Evolutionary conservation across 441 rosid genomes (phyloP).

Genomic region (Corymbia calophylla): DNA sequence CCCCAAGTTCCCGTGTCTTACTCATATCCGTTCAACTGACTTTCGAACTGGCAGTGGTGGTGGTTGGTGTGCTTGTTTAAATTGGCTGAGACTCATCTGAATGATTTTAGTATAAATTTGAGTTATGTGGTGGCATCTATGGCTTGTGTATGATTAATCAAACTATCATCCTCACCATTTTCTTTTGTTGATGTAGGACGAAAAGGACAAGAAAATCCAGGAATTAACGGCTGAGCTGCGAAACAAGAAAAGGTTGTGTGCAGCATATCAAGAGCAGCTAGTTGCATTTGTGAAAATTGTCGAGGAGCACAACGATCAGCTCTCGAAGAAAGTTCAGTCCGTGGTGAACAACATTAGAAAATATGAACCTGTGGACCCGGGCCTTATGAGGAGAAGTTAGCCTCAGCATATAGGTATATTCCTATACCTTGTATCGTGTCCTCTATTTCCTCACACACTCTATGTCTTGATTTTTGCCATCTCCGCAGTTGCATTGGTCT

Average conservation of each 20-base stretch:
- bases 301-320: conserved; percentile 52
- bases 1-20: neutral
- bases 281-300: conserved; percentile 62
- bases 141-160: neutral
- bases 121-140: neutral
- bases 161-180: neutral
- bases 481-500: neutral
- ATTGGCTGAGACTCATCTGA: neutral
- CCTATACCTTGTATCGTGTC: neutral
- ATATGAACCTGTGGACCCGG: conserved; percentile 49
- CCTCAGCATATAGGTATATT: neutral
- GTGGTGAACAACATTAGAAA: conserved; percentile 61
- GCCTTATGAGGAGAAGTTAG: conserved; percentile 32
- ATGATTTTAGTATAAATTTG: neutral
- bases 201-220: conserved; percentile 80
- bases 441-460: accelerated
- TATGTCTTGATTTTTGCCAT: neutral
- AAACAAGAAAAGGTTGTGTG: conserved; percentile 74
- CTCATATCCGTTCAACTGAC: neutral
- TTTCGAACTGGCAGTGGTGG: neutral
- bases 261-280: conserved; percentile 72
- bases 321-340: conserved; percentile 56
- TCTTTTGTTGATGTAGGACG: conserved; percentile 30
- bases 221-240: conserved; percentile 67
- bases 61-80: neutral